Base-by-base conservation (phyloP, 768 basidiomycete genomes). In the Tricholoma flavovirens region DNA sequence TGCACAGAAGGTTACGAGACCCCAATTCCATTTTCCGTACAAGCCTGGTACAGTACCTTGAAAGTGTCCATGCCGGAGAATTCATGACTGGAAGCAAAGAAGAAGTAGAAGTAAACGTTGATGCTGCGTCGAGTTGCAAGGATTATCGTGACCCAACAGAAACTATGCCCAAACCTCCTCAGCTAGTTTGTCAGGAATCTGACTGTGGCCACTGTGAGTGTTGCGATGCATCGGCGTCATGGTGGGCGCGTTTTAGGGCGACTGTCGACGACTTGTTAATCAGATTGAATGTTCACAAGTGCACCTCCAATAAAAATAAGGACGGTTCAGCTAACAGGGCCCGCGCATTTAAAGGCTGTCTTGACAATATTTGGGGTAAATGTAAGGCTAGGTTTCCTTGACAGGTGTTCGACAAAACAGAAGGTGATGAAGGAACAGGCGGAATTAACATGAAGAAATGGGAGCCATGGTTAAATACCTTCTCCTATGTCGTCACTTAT, bases 371-470 rank as follows among this genome's bases (percentile, higher is more conserved):
- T 29, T 29, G 29, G 29, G 29, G 29, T 4, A 29, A 29, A 29
- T 29, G 59, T 57, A 56, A 32, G 71, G 72, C 53, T 60, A 60
- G 70, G 2, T 72, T 71, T 62, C 73, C 71, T 6, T 40, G 66
- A 36, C 38, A 52, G 4, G 32, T 62, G 0, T n/a, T 54, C 17
- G 1, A 11, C 2, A 22, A 61, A 11, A 56, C 58, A 2, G 56
- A 55, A 5, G 48, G 67, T 5, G 67, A 67, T 54, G 43, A 66
- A n/a, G n/a, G n/a, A n/a, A n/a, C n/a, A n/a, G n/a, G n/a, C n/a
- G n/a, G n/a, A n/a, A n/a, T n/a, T n/a, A n/a, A 58, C 57, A 49
- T 67, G 56, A 65, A 68, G 64, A 65, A 69, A 45, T 26, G 53
- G 3, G 72, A 75, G 51, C 14, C 61, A 14, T 62, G 58, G 66